These are phyloP conservation scores for Podospora sp. DNA, from an alignment of 495 filamentous ascomycete genomes.

Conservation along the genomic window DNA sequence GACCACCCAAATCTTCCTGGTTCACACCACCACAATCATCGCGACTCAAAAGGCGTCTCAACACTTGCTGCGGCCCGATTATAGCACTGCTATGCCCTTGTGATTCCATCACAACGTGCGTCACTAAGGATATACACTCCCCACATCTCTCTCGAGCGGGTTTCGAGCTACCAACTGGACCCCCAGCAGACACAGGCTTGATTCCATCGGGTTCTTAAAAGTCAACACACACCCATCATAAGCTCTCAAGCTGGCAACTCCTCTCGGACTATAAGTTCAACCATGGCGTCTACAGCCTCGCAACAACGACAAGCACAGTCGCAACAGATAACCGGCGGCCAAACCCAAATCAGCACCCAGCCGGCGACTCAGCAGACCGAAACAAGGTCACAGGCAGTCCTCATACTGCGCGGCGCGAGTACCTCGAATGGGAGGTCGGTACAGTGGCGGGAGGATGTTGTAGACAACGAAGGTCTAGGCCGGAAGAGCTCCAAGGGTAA, in stretches of 20 bases:
- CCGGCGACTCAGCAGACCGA: constrained; percentile 22
- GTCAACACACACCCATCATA: background rate
- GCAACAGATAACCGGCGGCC: constrained; percentile 25
- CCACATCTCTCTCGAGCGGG: background rate
- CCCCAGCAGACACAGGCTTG: background rate
- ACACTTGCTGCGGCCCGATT: background rate
- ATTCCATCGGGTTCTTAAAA: background rate
- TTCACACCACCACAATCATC: background rate
- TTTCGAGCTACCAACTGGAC: no score
- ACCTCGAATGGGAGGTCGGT: constrained; percentile 57
- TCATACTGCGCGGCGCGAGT: constrained; percentile 50
- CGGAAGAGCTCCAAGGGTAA: constrained; percentile 92
- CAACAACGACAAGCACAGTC: constrained; percentile 25
- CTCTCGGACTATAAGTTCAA: no score
- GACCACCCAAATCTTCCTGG: constrained; percentile 6
- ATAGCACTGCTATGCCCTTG: background rate
- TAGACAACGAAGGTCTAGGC: constrained; percentile 95
- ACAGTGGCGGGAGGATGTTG: constrained; percentile 88
- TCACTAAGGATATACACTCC: background rate
- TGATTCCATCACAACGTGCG: background rate
- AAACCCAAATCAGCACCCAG: constrained; percentile 19
- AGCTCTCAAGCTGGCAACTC: no score
- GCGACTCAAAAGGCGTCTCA: no score
- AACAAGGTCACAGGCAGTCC: constrained; percentile 42
- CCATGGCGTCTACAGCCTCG: constrained; percentile 29